phyloP scores from a whole-genome alignment of 2,329 filamentous ascomycete species.

The Atkinsonella texensis region DNA sequence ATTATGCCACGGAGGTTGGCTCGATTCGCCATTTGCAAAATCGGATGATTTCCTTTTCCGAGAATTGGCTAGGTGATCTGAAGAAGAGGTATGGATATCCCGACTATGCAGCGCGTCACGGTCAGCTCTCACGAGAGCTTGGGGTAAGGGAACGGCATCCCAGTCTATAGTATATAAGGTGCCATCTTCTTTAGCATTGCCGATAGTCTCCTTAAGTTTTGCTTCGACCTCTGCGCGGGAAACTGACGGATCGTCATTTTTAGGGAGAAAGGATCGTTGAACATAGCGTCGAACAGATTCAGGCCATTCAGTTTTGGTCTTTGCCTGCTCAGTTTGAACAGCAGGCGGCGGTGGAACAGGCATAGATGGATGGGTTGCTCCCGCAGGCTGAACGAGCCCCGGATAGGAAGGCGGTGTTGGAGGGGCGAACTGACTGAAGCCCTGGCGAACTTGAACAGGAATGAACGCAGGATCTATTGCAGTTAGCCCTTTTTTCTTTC shows the following conservation, averaged over 20 bases:
- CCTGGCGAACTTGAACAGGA: conserved; percentile 49
- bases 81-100: conserved; percentile 15
- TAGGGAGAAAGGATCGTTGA: conserved; percentile 70
- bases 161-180: conserved; percentile 68
- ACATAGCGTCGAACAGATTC: conserved; percentile 78
- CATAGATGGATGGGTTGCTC: conserved; percentile 17
- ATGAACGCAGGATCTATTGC: conserved; percentile 44
- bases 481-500: conserved; percentile 12
- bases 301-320: conserved; percentile 66
- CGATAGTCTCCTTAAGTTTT: conserved; percentile 79
- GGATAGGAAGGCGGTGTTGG: conserved; percentile 22
- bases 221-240: conserved; percentile 61
- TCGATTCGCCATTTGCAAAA: conserved; percentile 39
- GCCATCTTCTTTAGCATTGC: conserved; percentile 62
- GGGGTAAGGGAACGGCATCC: conserved; percentile 71
- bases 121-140: conserved; percentile 67
- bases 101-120: conserved; percentile 38
- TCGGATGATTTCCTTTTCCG: conserved; percentile 80
- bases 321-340: conserved; percentile 20
- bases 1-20: conserved; percentile 61
- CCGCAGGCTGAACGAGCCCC: conserved; percentile 18
- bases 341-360: conserved; percentile 18
- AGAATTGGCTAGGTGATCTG: conserved; percentile 26
- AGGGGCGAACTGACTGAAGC: conserved; percentile 35
- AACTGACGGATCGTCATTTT: conserved; percentile 54